Base-by-base conservation (phyloP, 2,329 filamentous ascomycete species). In the Capronia americana region DNA sequence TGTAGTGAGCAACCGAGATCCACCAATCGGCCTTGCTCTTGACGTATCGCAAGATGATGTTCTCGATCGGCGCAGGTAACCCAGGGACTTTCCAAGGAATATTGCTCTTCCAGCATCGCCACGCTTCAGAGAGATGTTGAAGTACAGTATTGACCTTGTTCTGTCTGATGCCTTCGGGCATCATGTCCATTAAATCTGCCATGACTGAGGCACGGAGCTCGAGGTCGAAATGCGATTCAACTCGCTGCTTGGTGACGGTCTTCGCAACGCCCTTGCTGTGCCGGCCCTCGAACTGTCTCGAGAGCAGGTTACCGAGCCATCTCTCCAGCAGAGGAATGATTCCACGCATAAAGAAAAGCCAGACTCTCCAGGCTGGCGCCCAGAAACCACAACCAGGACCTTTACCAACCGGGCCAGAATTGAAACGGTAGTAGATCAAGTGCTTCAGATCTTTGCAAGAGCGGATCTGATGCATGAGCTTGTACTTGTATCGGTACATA, bases 401-500 rank as follows among this genome's bases (percentile, higher is more conserved):
- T 78, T 99, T 99, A 8, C 95, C 95, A 23, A 99, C 96, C 11
- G 94, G 92, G 0, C 93, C 95, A 66, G 93, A 93, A 79, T 99
- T 99, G 83, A 99, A 99, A 57, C 94, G 91, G 79, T 98, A 98
- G 82, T 99, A 99, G 72, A 99, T 98, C 69, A 99, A 82, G 86
- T 99, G 95, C 86, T 99, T 99, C 76, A 99, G 79, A 80, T 99
- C 95, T 80, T 99, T 99, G 84, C 95, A 99, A 0, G 95, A 96
- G 73, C 95, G 92, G 74, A 99, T 99, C 79, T 99, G 95, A 78
- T 99, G 95, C 95, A 99, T 99, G 64, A 99, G 85, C 85, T 99
- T 99, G 84, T 99, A 99, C 85, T 99, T 99, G 86, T 99, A 99
- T 68, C 95, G 91, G 81, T 99, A 99, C 95, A 99, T 99, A 77